Conservation (phyloP, 2,329 filamentous ascomycete genomes). For the Teratosphaeria destructans region DNA sequence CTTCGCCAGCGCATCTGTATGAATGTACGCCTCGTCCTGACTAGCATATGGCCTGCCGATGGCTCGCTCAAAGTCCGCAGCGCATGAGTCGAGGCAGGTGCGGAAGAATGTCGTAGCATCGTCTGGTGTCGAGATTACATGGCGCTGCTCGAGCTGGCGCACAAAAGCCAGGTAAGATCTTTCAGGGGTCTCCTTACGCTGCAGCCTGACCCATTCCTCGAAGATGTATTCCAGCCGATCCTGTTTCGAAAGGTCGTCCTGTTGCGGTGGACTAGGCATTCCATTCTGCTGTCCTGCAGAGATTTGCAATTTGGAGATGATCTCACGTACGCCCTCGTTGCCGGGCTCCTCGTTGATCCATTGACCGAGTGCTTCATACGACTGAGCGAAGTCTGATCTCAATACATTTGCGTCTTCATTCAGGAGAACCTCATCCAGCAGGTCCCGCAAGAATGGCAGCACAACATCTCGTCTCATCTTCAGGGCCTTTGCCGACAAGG, state of each 20-base stretch:
- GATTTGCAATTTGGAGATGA: slow-evolving; percentile 56
- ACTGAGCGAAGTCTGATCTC: slow-evolving; percentile 75
- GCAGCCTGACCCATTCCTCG: slow-evolving; percentile 84
- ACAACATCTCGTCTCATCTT: slow-evolving; percentile 59
- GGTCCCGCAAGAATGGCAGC: slow-evolving; percentile 66
- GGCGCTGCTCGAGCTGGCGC: slow-evolving; percentile 59
- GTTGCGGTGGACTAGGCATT: slow-evolving; percentile 47
- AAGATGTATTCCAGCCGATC: slow-evolving; percentile 93
- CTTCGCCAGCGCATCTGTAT: slow-evolving; percentile 73
- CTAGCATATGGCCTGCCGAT: slow-evolving; percentile 49
- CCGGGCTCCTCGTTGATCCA: slow-evolving; percentile 69
- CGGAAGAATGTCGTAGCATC: slow-evolving; percentile 73
- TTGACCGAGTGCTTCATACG: slow-evolving; percentile 66
- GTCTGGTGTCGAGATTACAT: slow-evolving; percentile 62
- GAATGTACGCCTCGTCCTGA: slow-evolving; percentile 49
- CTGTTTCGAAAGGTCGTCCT: slow-evolving; percentile 42
- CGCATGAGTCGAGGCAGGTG: slow-evolving; percentile 67
- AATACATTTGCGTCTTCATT: slow-evolving; percentile 68
- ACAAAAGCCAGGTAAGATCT: slow-evolving; percentile 67
- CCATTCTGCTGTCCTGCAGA: slow-evolving; percentile 47
- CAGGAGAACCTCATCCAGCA: slow-evolving; percentile 70
- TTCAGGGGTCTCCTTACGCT: slow-evolving; percentile 64
- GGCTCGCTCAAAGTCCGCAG: slow-evolving; percentile 66
- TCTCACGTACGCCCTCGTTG: slow-evolving; percentile 54
- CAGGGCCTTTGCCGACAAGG: slow-evolving; percentile 63